Evolutionary conservation across 306 rosid species (phyloP).

Genomic region (Ceratonia siliqua): DNA sequence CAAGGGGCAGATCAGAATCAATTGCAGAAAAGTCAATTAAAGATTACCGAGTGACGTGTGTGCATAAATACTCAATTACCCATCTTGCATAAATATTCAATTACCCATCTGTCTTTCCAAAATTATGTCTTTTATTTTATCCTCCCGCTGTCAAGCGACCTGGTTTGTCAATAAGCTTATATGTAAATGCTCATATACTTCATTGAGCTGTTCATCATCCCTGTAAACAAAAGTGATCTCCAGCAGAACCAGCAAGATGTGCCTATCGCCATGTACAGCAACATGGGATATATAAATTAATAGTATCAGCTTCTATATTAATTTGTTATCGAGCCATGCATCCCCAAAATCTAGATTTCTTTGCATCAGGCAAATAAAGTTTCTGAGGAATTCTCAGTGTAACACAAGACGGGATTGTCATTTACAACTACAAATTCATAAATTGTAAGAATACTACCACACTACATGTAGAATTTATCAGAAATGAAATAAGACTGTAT

Average conservation of each 20-base stretch:
- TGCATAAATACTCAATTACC: background rate
- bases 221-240: background rate
- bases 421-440: background rate
- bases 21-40: constrained; percentile 57
- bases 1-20: constrained; percentile 57
- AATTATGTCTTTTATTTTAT: background rate
- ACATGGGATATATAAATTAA: background rate
- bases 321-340: background rate
- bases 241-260: background rate
- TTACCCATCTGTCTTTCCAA: background rate
- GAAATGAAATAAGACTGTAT: background rate
- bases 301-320: background rate
- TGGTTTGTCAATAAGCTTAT: background rate
- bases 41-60: too few species aligned
- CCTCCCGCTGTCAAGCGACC: background rate
- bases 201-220: background rate
- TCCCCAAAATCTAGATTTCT: background rate
- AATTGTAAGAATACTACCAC: background rate
- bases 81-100: background rate
- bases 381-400: background rate
- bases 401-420: background rate
- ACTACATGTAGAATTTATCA: background rate
- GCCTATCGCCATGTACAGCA: background rate
- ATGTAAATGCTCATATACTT: background rate
- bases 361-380: background rate